A percentile compares a stretch with the other conserved stretches of the same genome.
Evolutionary conservation across 306 rosid genomes (phyloP).

Genomic region (Sicyos baderoa): DNA sequence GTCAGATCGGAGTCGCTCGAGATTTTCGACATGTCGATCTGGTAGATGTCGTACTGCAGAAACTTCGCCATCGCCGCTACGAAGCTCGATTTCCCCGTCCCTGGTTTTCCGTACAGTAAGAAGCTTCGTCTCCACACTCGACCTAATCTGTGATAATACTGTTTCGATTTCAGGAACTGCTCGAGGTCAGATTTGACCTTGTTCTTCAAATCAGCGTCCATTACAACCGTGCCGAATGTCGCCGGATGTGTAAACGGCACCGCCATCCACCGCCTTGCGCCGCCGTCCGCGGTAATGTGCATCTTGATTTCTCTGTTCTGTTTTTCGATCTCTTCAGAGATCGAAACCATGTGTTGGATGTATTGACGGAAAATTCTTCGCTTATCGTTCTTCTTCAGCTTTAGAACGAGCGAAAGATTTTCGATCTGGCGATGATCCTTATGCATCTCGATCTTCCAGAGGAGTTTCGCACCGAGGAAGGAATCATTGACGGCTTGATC

Average conservation of each 20-base stretch:
- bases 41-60: slow-evolving; percentile 68
- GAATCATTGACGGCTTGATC: slow-evolving; percentile 47
- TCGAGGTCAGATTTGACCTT: slow-evolving; percentile 72
- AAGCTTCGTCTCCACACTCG: slow-evolving; percentile 94
- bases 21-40: slow-evolving; percentile 53
- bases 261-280: slow-evolving; percentile 49
- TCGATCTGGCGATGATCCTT: slow-evolving; percentile 15
- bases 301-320: slow-evolving; percentile 46
- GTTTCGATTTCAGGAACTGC: slow-evolving; percentile 66
- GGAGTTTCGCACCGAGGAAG: slow-evolving; percentile 61
- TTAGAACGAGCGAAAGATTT: slow-evolving; percentile 34
- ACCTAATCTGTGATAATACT: slow-evolving; percentile 69
- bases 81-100: slow-evolving; percentile 81
- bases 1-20: slow-evolving; percentile 51
- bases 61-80: slow-evolving; percentile 84
- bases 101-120: slow-evolving; percentile 67
- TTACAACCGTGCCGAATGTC: slow-evolving; percentile 59
- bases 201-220: slow-evolving; percentile 64
- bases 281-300: slow-evolving; percentile 32
- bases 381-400: slow-evolving; percentile 55
- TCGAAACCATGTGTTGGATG: slow-evolving; percentile 67
- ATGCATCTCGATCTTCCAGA: slow-evolving; percentile 42
- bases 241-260: slow-evolving; percentile 73
- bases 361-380: slow-evolving; percentile 74
- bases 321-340: slow-evolving; percentile 58